phyloP scores from a whole-genome alignment of 2,329 filamentous ascomycete species.

The Daldinia sp. region DNA sequence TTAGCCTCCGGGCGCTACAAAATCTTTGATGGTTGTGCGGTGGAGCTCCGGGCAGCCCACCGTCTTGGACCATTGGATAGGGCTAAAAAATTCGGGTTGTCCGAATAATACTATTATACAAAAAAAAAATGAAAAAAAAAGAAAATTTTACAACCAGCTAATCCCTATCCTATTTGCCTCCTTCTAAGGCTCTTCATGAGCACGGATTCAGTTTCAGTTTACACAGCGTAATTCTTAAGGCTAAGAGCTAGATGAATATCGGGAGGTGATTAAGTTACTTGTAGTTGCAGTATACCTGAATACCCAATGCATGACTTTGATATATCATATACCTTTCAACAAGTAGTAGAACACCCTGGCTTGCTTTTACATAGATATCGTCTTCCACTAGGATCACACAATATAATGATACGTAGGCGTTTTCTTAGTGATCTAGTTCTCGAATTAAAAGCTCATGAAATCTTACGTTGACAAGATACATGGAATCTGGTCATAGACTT shows the following conservation, averaged over 20 bases:
- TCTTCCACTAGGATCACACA: background rate
- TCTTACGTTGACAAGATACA: background rate
- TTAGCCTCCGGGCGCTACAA: background rate
- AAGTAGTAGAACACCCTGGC: background rate
- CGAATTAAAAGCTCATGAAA: background rate
- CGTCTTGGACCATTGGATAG: background rate
- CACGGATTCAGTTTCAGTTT: background rate
- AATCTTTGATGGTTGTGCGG: constrained; percentile 7
- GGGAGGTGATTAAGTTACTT: background rate
- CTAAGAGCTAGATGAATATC: background rate
- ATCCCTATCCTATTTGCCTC: background rate
- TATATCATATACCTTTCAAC: background rate
- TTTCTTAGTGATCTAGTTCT: background rate
- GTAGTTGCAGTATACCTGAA: background rate
- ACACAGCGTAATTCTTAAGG: background rate
- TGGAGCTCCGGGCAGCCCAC: background rate
- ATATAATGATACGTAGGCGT: background rate
- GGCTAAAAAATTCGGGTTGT: background rate
- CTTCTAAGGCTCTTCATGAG: background rate
- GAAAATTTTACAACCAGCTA: background rate
- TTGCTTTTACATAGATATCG: background rate
- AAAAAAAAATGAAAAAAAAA: background rate
- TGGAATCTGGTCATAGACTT: background rate
- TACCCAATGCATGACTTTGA: background rate
- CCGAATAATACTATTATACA: background rate